Evolutionary conservation across 495 filamentous ascomycete species (phyloP), one percentile per base, ranked within the genome.

Genomic region (Penicillium chermesinum): DNA sequence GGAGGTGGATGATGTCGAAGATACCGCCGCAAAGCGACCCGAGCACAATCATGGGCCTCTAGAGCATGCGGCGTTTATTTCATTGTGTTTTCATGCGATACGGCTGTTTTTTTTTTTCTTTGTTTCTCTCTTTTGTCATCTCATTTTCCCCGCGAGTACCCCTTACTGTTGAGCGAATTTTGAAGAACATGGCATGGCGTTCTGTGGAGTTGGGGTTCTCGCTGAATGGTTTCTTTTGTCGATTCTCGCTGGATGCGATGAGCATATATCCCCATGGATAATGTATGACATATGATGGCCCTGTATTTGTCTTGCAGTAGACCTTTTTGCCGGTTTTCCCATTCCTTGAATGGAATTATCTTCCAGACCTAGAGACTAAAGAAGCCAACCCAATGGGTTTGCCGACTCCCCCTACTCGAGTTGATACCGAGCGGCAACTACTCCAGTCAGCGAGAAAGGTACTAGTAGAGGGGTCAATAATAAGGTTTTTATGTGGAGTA

Each of bases 171-270:
- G 54, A 48, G 48, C 43, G 46, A 45, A 46, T 51, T 55, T 46
- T 15, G 13, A 12, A 50, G 52, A 44, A 54, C 50, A 54, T 57
- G 50, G 56, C 50, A 54, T 17, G 59, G 59, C 59, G 59, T 62
- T 62, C 52, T 38, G 54, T 37, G 53, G 50, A 44, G 34, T 51
- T 10, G 10, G 25, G 25, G 25, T 4, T 30, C 25, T 30, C 25
- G 25, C 25, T 30, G 4, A 4, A 30, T 30, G 25, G 25, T 30
- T 30, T 30, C 25, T 30, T 30, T 30, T 30, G 25, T 30, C 25
- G 25, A 30, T 30, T 10, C 25, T 30, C 25, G 25, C 25, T 30
- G 10, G 25, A 30, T n/a, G n/a, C n/a, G n/a, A n/a, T 10, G 25
- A 30, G 25, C 25, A 30, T 30, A 30, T 30, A 30, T 10, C 10